Base-by-base conservation (phyloP, 2,329 filamentous ascomycete species). In the Polychaeton citri region DNA sequence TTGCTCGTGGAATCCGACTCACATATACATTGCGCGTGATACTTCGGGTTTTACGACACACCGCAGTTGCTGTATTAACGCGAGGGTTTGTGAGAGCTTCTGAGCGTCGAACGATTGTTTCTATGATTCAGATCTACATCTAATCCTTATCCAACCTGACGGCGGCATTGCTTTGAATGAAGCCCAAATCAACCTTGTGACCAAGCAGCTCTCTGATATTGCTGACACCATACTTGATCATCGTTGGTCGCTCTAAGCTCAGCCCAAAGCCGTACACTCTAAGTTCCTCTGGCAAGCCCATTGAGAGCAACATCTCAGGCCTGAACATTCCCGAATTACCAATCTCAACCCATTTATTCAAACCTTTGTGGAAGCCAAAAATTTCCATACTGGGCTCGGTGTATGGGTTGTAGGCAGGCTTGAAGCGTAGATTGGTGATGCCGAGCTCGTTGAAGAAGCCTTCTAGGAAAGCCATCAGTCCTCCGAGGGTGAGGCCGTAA, bases 311-410 rank as follows among this genome's bases (percentile, higher is more conserved):
- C 88, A 96, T 95, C 64, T 98, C 90, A 2, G 90, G 87, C 47
- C 90, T 73, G 76, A 98, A 98, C 87, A 98, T 96, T 44, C 90
- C 90, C 50, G 81, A 88, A 66, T 98, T 96, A 41, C 90, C 90
- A 56, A 96, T 96, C 66, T 96, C 90, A 18, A 96, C 84, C 65
- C 92, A 80, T 68, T 93, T 93, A 52, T 75, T 75, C 34, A 95
- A 66, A 3, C 86, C 88, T 52, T 80, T 74, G 68, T 96, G 90
- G 68, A 80, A 96, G 46, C 83, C 85, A 65, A 96, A 98, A 47
- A 98, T 93, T 63, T 98, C 90, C 86, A 98, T 92, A 57, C 80
- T 81, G 19, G 90, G 87, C 64, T 98, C 90, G 19, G 86, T 94
- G 68, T 92, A 87, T 1, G 83, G 84, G 64, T 94, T 93, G 66